These are phyloP conservation scores for Pilaira anomala DNA, from an alignment of 192 early-diverging fungal genomes.

Conservation along the genomic window DNA sequence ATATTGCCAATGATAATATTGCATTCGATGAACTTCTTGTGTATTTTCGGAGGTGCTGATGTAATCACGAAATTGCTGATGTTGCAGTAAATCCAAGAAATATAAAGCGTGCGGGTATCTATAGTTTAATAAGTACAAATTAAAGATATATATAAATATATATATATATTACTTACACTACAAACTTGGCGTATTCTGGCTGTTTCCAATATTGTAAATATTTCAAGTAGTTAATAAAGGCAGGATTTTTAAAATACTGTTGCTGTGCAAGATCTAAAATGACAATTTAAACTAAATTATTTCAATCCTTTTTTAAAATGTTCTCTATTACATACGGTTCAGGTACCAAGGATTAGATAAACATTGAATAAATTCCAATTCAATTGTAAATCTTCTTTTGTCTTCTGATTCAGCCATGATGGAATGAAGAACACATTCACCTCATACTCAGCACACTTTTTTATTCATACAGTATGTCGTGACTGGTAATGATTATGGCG, in stretches of 20 bases:
- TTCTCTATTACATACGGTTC: conserved; percentile 58
- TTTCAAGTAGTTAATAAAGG: conserved; percentile 86
- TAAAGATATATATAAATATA: background rate
- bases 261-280: conserved; percentile 78
- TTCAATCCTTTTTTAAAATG: background rate
- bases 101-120: conserved; percentile 86
- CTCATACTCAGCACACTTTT: too few relatives aligned
- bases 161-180: conserved; percentile 55
- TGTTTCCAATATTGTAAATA: conserved; percentile 90
- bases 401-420: conserved; percentile 23
- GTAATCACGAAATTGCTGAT: conserved; percentile 73
- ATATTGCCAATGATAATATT: conserved; percentile 77
- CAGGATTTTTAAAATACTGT: conserved; percentile 77
- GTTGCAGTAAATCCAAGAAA: conserved; percentile 84
- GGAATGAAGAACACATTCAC: too few relatives aligned
- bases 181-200: conserved; percentile 87
- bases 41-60: conserved; percentile 71
- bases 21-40: conserved; percentile 69
- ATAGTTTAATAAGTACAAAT: background rate
- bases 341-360: conserved; percentile 94
- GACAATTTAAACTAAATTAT: background rate
- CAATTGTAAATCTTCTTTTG: conserved; percentile 72
- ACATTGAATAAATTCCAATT: conserved; percentile 95
- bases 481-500: too few relatives aligned
- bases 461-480: too few relatives aligned